Conservation (phyloP, 2,329 filamentous ascomycete species). For the Microsporum audouinii region DNA sequence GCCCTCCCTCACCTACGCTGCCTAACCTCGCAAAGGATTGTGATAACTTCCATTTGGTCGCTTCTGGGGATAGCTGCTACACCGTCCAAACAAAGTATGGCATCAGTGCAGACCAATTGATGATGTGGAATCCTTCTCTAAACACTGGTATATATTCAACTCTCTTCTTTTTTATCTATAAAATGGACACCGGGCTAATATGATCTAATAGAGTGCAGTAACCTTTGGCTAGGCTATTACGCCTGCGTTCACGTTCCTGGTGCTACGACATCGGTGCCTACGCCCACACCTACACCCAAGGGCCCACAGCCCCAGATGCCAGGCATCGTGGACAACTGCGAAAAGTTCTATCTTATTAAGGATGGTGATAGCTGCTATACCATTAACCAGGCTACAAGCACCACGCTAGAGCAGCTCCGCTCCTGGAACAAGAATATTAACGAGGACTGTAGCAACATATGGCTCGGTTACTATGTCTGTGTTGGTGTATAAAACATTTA, state of each 20-base stretch:
- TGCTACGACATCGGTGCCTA: neutral
- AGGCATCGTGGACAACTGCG: neutral
- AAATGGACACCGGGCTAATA: no score
- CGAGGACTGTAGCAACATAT: neutral
- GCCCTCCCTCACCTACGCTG: no score
- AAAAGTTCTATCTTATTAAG: slow-evolving; percentile 1
- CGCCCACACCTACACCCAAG: neutral
- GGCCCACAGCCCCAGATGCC: neutral
- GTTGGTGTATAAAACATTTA: neutral
- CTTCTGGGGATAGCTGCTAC: neutral
- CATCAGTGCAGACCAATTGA: neutral
- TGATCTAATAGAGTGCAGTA: neutral
- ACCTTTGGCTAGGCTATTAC: neutral
- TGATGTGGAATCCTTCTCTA: neutral
- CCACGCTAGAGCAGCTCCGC: neutral
- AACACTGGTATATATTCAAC: neutral
- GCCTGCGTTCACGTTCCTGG: slow-evolving; percentile 1
- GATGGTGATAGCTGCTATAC: neutral
- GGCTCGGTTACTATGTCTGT: neutral
- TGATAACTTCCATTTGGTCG: no score
- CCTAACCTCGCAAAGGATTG: no score
- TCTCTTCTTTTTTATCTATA: neutral
- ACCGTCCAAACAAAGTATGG: neutral
- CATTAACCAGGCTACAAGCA: neutral
- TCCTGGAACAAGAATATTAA: neutral